A percentile compares a stretch with the other conserved stretches of the same genome.
These are phyloP conservation scores for Xanthoconium stramineum DNA, from an alignment of 768 basidiomycete genomes.

Conservation along the genomic window DNA sequence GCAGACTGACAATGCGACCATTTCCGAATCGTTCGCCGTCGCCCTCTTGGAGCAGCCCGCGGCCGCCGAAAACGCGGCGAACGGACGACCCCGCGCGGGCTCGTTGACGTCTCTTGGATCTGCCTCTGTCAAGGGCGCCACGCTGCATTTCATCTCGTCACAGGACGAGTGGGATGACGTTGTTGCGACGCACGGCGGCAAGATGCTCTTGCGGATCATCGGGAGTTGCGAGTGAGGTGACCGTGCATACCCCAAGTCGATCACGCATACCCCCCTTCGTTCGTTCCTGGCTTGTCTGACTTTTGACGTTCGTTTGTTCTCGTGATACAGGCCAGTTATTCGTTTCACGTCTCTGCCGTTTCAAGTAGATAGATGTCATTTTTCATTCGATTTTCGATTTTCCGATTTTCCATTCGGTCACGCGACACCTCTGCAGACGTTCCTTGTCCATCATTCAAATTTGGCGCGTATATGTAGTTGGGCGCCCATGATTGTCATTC, in stretches of 20 bases:
- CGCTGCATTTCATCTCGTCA: constrained; percentile 46
- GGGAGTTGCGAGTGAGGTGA: constrained; percentile 27
- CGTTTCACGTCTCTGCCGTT: background rate
- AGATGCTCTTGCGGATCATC: constrained; percentile 55
- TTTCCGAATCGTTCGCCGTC: constrained; percentile 54
- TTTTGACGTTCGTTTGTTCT: constrained; percentile 6
- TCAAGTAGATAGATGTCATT: background rate
- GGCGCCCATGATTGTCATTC: background rate
- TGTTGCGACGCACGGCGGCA: constrained; percentile 41
- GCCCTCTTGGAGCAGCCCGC: constrained; percentile 45
- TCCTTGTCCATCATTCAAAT: background rate
- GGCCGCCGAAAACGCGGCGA: constrained; percentile 10
- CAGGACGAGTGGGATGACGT: constrained; percentile 62
- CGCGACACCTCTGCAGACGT: background rate
- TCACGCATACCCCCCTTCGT: background rate
- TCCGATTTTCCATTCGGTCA: background rate
- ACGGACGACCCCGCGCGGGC: constrained; percentile 28
- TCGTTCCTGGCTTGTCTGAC: constrained; percentile 1
- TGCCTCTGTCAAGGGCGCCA: constrained; percentile 6
- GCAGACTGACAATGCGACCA: constrained; percentile 53
- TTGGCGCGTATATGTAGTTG: background rate
- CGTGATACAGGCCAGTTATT: constrained; percentile 4
- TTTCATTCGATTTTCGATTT: background rate
- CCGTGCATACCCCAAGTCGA: background rate
- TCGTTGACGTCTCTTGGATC: constrained; percentile 37